A percentile compares a stretch with the other conserved stretches of the same genome.
phyloP scores from a whole-genome alignment of 2,329 filamentous ascomycete genomes.

The Diaporthe velutina region DNA sequence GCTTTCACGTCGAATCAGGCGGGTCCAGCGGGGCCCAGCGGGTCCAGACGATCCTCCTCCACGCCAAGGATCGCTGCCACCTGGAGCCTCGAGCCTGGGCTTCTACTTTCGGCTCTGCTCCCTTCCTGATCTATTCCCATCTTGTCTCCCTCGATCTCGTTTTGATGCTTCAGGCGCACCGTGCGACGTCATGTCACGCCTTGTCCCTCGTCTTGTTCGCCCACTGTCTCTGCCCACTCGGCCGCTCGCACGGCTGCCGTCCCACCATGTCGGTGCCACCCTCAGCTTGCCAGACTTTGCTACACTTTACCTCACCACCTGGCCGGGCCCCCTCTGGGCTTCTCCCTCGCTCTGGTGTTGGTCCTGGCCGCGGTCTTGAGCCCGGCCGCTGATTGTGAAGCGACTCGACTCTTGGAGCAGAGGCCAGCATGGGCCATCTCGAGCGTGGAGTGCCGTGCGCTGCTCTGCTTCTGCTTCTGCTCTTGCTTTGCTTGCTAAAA shows the following conservation, averaged over 20 bases:
- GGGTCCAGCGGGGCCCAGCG: constrained; percentile 10
- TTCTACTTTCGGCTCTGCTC: constrained; percentile 20
- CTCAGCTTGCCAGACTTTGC: constrained; percentile 9
- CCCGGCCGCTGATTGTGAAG: constrained; percentile 17
- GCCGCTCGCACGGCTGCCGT: constrained; percentile 31
- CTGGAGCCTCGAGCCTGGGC: constrained; percentile 21
- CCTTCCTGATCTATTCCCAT: constrained; percentile 31
- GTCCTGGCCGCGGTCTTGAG: not conserved
- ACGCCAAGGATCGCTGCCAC: constrained; percentile 23
- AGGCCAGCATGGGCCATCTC: not conserved
- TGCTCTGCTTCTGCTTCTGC: no score
- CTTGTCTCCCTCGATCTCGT: not conserved
- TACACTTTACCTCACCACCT: constrained; percentile 1
- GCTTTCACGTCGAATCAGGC: constrained; percentile 18
- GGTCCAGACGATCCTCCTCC: constrained; percentile 29
- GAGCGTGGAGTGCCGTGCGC: not conserved
- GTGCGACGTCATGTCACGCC: not conserved
- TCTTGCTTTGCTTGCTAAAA: not conserved
- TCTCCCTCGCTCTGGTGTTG: not conserved
- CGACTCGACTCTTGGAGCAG: not conserved
- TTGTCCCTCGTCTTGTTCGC: no score
- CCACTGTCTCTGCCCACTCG: not conserved
- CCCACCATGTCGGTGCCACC: constrained; percentile 32
- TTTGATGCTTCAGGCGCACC: constrained; percentile 1
- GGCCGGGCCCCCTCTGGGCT: not conserved